Evolutionary conservation across 768 basidiomycete species (phyloP).

Genomic region (Ramaria rubella): DNA sequence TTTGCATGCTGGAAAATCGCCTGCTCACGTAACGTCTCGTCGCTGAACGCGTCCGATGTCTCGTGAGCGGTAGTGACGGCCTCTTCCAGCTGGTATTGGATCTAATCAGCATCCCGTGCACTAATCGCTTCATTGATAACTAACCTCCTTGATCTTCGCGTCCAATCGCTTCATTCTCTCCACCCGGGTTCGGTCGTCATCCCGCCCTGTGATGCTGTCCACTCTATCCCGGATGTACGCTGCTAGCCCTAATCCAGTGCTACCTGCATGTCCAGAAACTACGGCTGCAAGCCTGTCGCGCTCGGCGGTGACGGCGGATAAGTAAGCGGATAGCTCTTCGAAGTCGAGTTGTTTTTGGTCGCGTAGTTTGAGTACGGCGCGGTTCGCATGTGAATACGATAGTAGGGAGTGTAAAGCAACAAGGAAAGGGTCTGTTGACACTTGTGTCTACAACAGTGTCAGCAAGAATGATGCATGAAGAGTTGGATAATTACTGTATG

Average conservation of each 20-base stretch:
- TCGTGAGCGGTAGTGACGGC: conserved; percentile 93
- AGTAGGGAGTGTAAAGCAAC: conserved; percentile 84
- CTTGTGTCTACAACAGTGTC: conserved; percentile 56
- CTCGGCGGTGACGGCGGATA: conserved; percentile 88
- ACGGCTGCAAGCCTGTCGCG: conserved; percentile 88
- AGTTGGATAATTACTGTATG: conserved; percentile 53
- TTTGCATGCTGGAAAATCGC: conserved; percentile 84
- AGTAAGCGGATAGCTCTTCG: conserved; percentile 92
- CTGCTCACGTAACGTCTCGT: conserved; percentile 90
- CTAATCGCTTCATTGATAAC: conserved; percentile 15
- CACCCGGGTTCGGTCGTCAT: conserved; percentile 88
- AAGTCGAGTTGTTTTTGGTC: conserved; percentile 99
- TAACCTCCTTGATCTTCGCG: conserved; percentile 89
- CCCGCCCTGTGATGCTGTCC: conserved; percentile 84
- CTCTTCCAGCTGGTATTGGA: conserved; percentile 72
- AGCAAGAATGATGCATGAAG: neutral
- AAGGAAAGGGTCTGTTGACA: conserved; percentile 88
- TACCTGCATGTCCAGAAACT: conserved; percentile 81
- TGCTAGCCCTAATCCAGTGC: conserved; percentile 75
- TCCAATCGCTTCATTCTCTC: conserved; percentile 94
- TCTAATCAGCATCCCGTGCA: neutral
- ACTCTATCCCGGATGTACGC: conserved; percentile 91
- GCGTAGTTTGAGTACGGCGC: conserved; percentile 88
- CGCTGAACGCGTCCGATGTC: conserved; percentile 93
- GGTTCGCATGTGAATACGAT: conserved; percentile 91